phyloP scores from a whole-genome alignment of 768 basidiomycete species.

The Lepiota subincarnata region DNA sequence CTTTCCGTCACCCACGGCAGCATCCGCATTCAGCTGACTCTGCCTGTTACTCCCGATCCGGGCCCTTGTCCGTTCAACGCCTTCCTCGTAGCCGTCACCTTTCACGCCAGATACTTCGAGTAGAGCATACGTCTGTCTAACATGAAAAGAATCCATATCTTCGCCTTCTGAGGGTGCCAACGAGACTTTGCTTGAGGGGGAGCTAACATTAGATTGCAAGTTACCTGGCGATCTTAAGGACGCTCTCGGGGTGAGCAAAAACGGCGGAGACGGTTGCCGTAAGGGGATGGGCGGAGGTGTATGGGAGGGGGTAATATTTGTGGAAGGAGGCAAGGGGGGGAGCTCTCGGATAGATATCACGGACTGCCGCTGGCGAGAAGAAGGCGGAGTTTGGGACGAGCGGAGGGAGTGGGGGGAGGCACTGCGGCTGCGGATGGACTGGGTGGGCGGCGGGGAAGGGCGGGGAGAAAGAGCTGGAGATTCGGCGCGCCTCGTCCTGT shows the following conservation, averaged over 20 bases:
- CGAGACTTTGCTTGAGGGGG: conserved; percentile 38
- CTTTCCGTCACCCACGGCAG: conserved; percentile 48
- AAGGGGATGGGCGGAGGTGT: conserved; percentile 22
- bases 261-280: conserved; percentile 22
- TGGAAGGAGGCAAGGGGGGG: conserved; percentile 33
- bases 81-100: conserved; percentile 93
- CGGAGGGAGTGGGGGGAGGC: conserved; percentile 26
- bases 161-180: conserved; percentile 74
- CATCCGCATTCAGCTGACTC: conserved; percentile 50
- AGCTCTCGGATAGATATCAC: conserved; percentile 23
- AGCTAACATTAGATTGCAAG: conserved; percentile 13
- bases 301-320: conserved; percentile 22
- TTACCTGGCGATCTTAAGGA: conserved; percentile 21
- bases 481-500: conserved; percentile 17
- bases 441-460: conserved; percentile 20
- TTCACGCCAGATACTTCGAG: conserved; percentile 88
- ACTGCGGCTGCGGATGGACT: conserved; percentile 20
- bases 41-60: conserved; percentile 24
- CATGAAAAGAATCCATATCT: conserved; percentile 78
- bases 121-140: conserved; percentile 83
- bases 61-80: conserved; percentile 88
- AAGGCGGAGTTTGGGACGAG: conserved; percentile 28
- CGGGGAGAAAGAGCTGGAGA: conserved; percentile 23
- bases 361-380: conserved; percentile 19
- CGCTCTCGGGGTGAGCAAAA: conserved; percentile 22